Conservation (phyloP, 306 rosid species). For the Glycine tomentella region DNA sequence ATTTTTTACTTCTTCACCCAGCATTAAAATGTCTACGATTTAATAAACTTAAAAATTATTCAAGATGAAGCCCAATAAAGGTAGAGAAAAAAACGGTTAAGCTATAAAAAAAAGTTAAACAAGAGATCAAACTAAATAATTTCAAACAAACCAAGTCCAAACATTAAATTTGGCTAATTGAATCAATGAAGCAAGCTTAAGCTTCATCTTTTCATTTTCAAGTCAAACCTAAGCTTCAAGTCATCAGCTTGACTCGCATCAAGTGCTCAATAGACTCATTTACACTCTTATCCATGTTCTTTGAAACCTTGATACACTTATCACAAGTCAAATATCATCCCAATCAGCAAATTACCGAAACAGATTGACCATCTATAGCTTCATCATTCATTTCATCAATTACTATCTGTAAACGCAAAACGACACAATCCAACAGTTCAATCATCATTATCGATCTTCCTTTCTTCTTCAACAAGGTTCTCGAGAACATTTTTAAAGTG, state of each 20-base stretch:
- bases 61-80: background rate
- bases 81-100: background rate
- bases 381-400: constrained; percentile 4
- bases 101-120: background rate
- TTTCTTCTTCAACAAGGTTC: background rate
- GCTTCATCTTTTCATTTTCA: background rate
- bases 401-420: background rate
- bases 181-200: constrained; percentile 20
- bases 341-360: constrained; percentile 7
- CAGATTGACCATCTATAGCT: background rate
- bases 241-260: background rate
- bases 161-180: background rate
- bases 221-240: constrained; percentile 12
- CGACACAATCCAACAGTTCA: constrained; percentile 25
- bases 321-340: constrained; percentile 19
- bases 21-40: background rate
- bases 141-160: background rate
- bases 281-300: background rate
- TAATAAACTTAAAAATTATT: background rate
- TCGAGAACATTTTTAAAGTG: background rate
- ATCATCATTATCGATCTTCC: constrained; percentile 26
- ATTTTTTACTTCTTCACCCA: background rate
- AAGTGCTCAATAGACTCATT: constrained; percentile 5
- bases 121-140: background rate
- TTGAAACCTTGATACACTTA: constrained; percentile 17